phyloP scores from a whole-genome alignment of 306 rosid species.

The Malus sylvestris region DNA sequence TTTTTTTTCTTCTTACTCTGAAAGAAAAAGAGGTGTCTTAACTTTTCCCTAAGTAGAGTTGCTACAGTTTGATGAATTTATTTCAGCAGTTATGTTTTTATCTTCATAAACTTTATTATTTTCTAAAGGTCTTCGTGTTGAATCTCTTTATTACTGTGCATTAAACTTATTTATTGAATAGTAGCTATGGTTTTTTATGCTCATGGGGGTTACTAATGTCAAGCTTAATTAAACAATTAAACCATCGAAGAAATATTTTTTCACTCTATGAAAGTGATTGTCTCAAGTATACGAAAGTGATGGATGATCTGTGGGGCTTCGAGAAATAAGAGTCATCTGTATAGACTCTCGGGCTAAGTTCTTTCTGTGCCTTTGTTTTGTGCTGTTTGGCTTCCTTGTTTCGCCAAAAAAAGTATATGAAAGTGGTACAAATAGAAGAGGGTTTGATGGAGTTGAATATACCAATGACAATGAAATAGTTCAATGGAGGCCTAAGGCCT shows the following conservation, averaged over 20 bases:
- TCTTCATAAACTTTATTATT: neutral
- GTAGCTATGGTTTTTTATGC: neutral
- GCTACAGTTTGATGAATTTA: neutral
- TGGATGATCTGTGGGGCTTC: neutral
- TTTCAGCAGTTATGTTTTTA: neutral
- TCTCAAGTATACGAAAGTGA: neutral
- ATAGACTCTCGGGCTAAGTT: neutral
- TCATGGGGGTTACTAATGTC: neutral
- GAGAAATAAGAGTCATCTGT: neutral
- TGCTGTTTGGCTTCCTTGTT: neutral
- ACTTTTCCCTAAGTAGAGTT: neutral
- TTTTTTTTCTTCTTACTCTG: too few species aligned
- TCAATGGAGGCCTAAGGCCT: neutral
- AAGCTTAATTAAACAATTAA: conserved; percentile 1
- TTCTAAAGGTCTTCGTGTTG: neutral
- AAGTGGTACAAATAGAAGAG: neutral
- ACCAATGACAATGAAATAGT: neutral
- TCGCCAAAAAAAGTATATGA: neutral
- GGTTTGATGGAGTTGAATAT: neutral
- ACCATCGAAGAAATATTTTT: neutral
- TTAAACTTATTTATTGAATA: neutral
- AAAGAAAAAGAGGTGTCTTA: neutral
- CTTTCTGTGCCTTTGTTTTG: neutral
- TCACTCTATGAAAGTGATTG: neutral
- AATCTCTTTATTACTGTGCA: neutral